phyloP scores from a whole-genome alignment of 108 stramenopile species.

The Hondaea fermentalgiana region DNA sequence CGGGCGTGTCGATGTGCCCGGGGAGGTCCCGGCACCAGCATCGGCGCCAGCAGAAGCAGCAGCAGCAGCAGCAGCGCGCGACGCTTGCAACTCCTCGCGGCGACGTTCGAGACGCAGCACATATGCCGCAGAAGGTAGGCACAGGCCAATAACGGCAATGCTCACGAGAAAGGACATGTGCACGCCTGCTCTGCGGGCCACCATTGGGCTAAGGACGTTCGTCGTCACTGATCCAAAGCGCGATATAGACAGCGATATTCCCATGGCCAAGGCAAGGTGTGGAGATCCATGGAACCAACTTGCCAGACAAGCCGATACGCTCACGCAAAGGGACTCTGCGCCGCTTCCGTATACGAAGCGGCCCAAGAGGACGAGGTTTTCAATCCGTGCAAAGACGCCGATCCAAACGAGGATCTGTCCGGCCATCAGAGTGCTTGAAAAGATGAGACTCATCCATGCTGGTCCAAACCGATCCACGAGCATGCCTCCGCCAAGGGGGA shows the following conservation, averaged over 20 bases:
- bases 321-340: constrained; percentile 52
- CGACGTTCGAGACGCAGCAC: background rate
- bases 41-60: too few relatives aligned
- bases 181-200: constrained; percentile 38
- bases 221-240: constrained; percentile 55
- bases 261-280: constrained; percentile 59
- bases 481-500: constrained; percentile 56
- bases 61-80: too few relatives aligned
- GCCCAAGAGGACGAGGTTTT: constrained; percentile 52
- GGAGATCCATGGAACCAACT: constrained; percentile 53
- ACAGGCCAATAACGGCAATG: constrained; percentile 20
- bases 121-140: background rate
- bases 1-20: too few relatives aligned
- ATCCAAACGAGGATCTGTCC: constrained; percentile 49
- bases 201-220: constrained; percentile 38
- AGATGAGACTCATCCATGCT: constrained; percentile 1
- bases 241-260: constrained; percentile 43
- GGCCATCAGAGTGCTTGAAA: constrained; percentile 27
- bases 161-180: constrained; percentile 46
- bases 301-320: constrained; percentile 47
- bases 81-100: too few relatives aligned
- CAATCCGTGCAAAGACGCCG: constrained; percentile 19
- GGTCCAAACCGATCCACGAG: constrained; percentile 37
- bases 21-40: too few relatives aligned
- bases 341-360: constrained; percentile 55